Evolutionary conservation across 2,329 filamentous ascomycete genomes (phyloP).

Genomic region (Pseudopyricularia cyperi): DNA sequence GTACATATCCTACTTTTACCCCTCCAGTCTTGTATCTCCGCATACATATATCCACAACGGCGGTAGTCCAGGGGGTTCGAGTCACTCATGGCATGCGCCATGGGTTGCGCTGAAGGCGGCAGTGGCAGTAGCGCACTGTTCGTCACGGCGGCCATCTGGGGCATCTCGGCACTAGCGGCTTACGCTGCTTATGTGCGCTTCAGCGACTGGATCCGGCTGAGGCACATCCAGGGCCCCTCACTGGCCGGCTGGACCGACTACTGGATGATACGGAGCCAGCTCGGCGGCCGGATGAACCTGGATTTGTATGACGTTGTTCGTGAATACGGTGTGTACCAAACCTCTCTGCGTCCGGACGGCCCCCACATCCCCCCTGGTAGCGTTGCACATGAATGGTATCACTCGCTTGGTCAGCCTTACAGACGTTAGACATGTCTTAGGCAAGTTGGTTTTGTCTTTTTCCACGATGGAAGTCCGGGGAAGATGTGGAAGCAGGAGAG

Average conservation of each 20-base stretch:
- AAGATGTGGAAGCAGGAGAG: neutral
- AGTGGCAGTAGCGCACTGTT: neutral
- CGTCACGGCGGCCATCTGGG: neutral
- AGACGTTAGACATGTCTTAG: neutral
- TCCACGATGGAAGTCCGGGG: neutral
- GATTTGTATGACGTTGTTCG: constrained; percentile 10
- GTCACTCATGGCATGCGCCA: neutral
- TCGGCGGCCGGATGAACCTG: constrained; percentile 13
- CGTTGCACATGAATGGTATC: neutral
- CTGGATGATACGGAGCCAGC: constrained; percentile 16
- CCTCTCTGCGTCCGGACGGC: too few species aligned
- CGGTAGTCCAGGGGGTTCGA: neutral
- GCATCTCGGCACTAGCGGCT: neutral
- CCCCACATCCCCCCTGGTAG: neutral
- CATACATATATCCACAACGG: neutral
- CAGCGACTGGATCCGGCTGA: constrained; percentile 7
- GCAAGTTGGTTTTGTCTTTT: neutral
- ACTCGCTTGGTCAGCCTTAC: neutral
- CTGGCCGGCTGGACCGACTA: constrained; percentile 14
- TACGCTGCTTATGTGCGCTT: constrained; percentile 4
- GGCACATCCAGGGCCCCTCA: constrained; percentile 16
- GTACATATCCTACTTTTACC: neutral
- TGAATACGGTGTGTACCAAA: constrained; percentile 9
- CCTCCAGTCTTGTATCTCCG: neutral
- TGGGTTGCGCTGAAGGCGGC: neutral